Base-by-base conservation (phyloP, 305 asterid species). In the Solanum hybrid region DNA sequence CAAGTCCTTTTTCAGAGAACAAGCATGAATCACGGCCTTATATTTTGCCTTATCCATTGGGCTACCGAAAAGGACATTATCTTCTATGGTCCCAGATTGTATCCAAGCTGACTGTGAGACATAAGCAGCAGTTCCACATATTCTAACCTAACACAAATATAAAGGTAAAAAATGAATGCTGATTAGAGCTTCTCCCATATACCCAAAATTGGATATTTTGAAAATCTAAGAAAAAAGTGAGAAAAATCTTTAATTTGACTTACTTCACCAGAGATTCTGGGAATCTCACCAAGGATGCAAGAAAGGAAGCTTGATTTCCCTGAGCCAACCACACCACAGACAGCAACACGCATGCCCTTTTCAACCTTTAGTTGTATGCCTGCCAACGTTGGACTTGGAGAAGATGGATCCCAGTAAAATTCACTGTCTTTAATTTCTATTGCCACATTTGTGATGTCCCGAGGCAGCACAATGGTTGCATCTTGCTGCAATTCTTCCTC, bases 101-200 rank as follows among this genome's bases (percentile, higher is more conserved):
- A 97, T 97, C 99, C 99, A 97, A 90, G 99, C 98, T 22, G 98
- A 95, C 90, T 97, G 99, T 88, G 99, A 92, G 87, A 97, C 99
- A 66, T 97, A 97, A 90, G 99, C 99, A 24, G 96, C 94, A 77
- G 96, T 93, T 79, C 99, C 99, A 85, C 98, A 96, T 75, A 94
- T 91, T 91, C 92, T 94, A 88, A 97, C 99, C 99, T 97, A 93
- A 85, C 42, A 56, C 75, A 85, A 84, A 32, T 85, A 60, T 34
- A 56, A 85, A 85, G 77, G 90, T 81, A 87, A 90, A 78, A 90
- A 51, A 51, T 10, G 87, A 85, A 56, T 85, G 76, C 42, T 85
- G 76, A 85, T 56, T 51, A 85, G 76, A 85, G 76, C 22, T 85
- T 56, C 87, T 56, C 75, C 73, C 46, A 32, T 20, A 78, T 64